Evolutionary conservation across 2,329 filamentous ascomycete genomes (phyloP).

Genomic region (Penicillium aurantiogriseum): DNA sequence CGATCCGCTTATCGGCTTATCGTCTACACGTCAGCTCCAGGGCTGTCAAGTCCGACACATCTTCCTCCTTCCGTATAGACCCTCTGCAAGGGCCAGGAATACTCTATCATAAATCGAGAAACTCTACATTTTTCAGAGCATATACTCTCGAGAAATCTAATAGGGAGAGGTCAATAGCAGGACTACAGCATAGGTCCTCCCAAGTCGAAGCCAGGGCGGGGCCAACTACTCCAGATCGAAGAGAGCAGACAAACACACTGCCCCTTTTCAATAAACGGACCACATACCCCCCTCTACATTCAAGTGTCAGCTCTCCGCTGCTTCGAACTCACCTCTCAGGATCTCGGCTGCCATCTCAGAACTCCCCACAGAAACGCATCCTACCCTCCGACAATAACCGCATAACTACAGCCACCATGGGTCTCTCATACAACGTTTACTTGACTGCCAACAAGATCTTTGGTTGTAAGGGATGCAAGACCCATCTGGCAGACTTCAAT

Average conservation of each 20-base stretch:
- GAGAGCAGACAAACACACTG: slow-evolving; percentile 4
- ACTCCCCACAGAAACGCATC: neutral
- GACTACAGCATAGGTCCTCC: neutral
- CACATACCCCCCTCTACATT: slow-evolving; percentile 1
- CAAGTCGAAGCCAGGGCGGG: slow-evolving; percentile 10
- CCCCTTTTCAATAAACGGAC: slow-evolving; percentile 5
- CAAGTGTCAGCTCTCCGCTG: slow-evolving; percentile 3
- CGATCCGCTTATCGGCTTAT: slow-evolving; percentile 12
- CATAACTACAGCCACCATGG: slow-evolving; percentile 57
- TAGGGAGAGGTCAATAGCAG: neutral
- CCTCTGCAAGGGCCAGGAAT: neutral
- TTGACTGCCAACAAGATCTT: slow-evolving; percentile 84
- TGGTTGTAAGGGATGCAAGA: slow-evolving; percentile 92
- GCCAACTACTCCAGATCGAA: slow-evolving; percentile 5
- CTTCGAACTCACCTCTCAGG: slow-evolving; percentile 25
- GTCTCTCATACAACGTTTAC: slow-evolving; percentile 87
- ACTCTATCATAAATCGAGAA: neutral
- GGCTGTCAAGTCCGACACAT: neutral
- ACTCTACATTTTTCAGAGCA: neutral
- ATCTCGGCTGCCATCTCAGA: slow-evolving; percentile 6
- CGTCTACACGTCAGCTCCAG: slow-evolving; percentile 9
- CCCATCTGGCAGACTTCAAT: slow-evolving; percentile 90
- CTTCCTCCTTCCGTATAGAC: neutral
- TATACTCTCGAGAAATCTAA: neutral
- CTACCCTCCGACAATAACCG: slow-evolving; percentile 4